These are phyloP conservation scores for Xylariales sp. DNA, from an alignment of 2,329 filamentous ascomycete genomes.

Conservation along the genomic window DNA sequence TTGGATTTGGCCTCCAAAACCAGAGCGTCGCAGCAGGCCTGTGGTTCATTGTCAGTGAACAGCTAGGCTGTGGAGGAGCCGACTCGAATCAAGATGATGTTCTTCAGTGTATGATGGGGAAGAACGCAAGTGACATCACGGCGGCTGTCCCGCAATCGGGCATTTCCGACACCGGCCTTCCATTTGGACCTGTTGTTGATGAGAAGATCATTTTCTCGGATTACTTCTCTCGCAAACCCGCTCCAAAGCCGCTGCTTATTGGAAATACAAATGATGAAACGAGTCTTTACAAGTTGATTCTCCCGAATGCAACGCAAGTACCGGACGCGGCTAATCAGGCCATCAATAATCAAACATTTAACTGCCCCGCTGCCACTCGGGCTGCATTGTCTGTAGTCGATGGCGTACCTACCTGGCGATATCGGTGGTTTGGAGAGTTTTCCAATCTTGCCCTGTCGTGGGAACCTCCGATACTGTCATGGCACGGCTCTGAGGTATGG, in stretches of 20 bases:
- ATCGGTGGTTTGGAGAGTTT: conserved; percentile 46
- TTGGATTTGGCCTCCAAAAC: conserved; percentile 26
- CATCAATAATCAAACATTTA: conserved; percentile 40
- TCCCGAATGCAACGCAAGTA: conserved; percentile 33
- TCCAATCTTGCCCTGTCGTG: conserved; percentile 35
- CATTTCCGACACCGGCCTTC: background rate
- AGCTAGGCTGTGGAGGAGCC: conserved; percentile 31
- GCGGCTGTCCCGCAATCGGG: conserved; percentile 13
- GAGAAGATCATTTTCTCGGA: conserved; percentile 34
- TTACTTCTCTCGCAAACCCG: conserved; percentile 21
- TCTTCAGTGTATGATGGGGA: conserved; percentile 25
- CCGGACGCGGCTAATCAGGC: conserved; percentile 29
- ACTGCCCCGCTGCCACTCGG: conserved; percentile 37
- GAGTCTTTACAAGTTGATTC: conserved; percentile 40
- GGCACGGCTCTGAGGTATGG: conserved; percentile 45
- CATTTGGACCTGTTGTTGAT: conserved; percentile 38
- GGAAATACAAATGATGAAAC: conserved; percentile 42
- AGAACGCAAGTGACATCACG: background rate
- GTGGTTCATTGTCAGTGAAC: conserved; percentile 33
- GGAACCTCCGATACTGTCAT: conserved; percentile 36
- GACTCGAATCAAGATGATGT: conserved; percentile 28
- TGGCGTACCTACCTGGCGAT: conserved; percentile 36
- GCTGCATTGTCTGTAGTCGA: conserved; percentile 27
- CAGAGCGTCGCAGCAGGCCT: conserved; percentile 31
- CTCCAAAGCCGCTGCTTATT: conserved; percentile 36